Percentiles rank a stretch among this genome's conserved stretches.
Conservation (phyloP, 2,329 filamentous ascomycete species). For the Pseudogymnoascus verrucosus region DNA sequence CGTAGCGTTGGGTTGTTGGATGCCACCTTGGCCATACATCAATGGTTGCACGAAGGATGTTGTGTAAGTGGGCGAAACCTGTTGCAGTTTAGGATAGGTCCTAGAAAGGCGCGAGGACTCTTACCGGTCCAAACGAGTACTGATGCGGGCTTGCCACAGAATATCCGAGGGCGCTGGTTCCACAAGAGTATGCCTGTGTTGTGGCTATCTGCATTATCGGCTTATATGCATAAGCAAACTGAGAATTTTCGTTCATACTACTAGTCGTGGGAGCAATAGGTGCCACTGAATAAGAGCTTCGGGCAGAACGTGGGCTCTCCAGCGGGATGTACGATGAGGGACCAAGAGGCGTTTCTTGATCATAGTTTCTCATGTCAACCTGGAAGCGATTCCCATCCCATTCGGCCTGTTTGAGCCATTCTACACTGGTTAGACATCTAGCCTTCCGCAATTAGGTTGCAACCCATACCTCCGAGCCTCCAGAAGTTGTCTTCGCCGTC, state of each 20-base stretch:
- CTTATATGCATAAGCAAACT: constrained; percentile 1
- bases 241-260: constrained; percentile 3
- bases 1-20: background rate
- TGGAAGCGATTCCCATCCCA: constrained; percentile 1
- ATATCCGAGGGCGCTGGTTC: background rate
- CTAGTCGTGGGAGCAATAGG: constrained; percentile 1
- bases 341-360: background rate
- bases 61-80: constrained; percentile 4
- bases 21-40: constrained; percentile 3
- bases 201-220: constrained; percentile 6
- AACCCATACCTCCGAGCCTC: constrained; percentile 1
- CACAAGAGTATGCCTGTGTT: background rate
- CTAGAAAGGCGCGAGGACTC: background rate
- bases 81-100: background rate
- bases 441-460: background rate
- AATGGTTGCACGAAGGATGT: constrained; percentile 1
- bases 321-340: background rate
- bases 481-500: constrained; percentile 1
- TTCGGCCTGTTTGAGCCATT: constrained; percentile 2
- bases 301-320: background rate
- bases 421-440: background rate
- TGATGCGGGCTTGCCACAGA: background rate
- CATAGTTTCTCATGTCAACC: constrained; percentile 4
- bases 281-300: background rate
- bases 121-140: background rate